Evolutionary conservation across 495 filamentous ascomycete species (phyloP), one percentile per base, ranked within the genome.

Genomic region (Penicillium daleae): DNA sequence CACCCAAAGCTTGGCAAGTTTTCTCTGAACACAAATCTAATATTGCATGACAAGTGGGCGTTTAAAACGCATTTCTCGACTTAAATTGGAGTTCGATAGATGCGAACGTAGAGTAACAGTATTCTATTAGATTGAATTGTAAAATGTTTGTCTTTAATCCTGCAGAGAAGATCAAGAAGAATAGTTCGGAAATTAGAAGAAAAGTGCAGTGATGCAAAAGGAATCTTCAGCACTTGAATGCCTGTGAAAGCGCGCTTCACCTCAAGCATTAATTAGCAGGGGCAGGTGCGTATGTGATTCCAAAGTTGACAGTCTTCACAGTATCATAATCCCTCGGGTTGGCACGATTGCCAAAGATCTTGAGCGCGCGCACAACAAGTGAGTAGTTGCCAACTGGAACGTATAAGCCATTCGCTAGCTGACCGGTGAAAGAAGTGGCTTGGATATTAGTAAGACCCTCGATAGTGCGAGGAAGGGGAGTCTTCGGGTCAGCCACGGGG

Each of bases 381-480:
- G 56, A 50, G 64, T 76, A 74, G 44, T 66, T 65, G 1, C 73
- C 73, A n/a, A 62, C 57, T 4, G 67, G 64, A 21, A 67, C 70
- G 56, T 69, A 70, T 5, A 63, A 65, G 1, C 73, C 71, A 49
- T 72, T 64, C 3, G 65, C 66, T 24, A 76, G 32, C 56, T 65
- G 35, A 8, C 71, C 73, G 6, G 56, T 50, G 66, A 64, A 50
- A 0, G 46, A 50, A 27, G 24, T 50, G 8, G 46, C 13, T 2
- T n/a, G 27, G 13, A 24, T 12, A 9, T n/a, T 24, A 15, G 46
- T 50, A 21, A 29, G 0, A n/a, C 13, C 46, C 9, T 50, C 12
- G 17, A 50, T 13, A 5, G 4, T 29, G 13, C 46, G 46, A 24
- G 46, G 46, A 3, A 50, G 46, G 24, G 46, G 24, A 6, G 46